Conservation (phyloP, 208 protist species). For the Acanthamoeba healyi region DNA sequence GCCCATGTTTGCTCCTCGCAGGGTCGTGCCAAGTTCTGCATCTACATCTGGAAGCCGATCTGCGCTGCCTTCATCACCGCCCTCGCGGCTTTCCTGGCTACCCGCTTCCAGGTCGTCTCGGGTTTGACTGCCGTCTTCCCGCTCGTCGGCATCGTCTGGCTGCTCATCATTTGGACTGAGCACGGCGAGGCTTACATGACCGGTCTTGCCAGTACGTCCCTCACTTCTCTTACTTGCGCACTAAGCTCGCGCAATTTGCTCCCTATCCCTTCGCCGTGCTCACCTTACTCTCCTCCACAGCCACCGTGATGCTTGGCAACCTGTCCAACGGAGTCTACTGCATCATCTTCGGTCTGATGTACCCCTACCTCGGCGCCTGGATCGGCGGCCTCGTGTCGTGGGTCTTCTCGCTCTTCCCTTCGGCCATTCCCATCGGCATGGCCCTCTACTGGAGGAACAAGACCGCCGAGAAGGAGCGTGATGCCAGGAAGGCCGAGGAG, state of each 20-base stretch:
- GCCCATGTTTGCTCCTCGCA: background rate
- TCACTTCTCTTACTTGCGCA: background rate
- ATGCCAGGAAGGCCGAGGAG: background rate
- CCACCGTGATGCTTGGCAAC: slow-evolving; percentile 31
- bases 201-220: slow-evolving; percentile 14
- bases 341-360: slow-evolving; percentile 44
- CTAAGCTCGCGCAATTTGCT: background rate
- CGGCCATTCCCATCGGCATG: slow-evolving; percentile 32
- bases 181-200: slow-evolving; percentile 52
- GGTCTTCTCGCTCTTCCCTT: slow-evolving; percentile 45
- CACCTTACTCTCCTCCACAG: no score
- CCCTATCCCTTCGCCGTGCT: background rate
- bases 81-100: background rate
- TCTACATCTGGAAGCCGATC: slow-evolving; percentile 47
- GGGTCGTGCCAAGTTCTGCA: slow-evolving; percentile 54
- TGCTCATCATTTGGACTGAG: slow-evolving; percentile 35
- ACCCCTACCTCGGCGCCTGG: slow-evolving; percentile 38
- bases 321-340: slow-evolving; percentile 47
- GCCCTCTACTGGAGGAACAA: slow-evolving; percentile 43
- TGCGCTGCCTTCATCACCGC: slow-evolving; percentile 3
- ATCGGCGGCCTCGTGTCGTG: slow-evolving; percentile 8
- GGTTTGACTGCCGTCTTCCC: slow-evolving; percentile 46
- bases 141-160: slow-evolving; percentile 22
- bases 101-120: slow-evolving; percentile 13
- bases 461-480: slow-evolving; percentile 25